These are phyloP conservation scores for Quercus bicolor DNA, from an alignment of 306 rosid species.

Conservation along the genomic window DNA sequence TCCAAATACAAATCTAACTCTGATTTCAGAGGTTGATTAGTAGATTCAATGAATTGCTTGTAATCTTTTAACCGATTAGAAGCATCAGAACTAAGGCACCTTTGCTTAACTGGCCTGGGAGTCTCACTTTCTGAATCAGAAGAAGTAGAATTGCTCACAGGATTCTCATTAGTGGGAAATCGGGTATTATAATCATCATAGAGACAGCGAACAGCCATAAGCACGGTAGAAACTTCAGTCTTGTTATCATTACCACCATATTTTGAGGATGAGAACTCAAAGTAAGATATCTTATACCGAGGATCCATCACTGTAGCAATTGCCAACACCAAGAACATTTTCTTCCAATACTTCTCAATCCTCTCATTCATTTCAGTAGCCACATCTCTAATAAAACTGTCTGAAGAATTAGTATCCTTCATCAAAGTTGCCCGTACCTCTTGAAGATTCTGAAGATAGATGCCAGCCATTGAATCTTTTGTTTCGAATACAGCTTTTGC, in stretches of 20 bases:
- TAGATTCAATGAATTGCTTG: no score
- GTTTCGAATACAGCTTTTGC: conserved; percentile 1
- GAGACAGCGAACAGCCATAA: not conserved
- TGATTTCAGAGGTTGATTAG: not conserved
- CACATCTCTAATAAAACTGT: not conserved
- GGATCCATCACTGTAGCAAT: conserved; percentile 21
- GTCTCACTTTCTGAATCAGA: no score
- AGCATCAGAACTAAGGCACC: no score
- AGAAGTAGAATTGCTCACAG: no score
- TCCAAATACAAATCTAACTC: conserved; percentile 13
- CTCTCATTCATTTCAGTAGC: not conserved
- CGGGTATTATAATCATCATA: conserved; percentile 5
- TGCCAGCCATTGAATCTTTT: conserved; percentile 5
- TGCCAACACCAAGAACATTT: conserved; percentile 18
- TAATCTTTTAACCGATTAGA: no score
- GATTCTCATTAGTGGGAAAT: no score
- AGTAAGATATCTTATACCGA: conserved; percentile 3
- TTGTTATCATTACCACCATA: not conserved
- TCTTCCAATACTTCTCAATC: conserved; percentile 10
- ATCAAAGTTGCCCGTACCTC: not conserved
- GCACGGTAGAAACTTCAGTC: not conserved
- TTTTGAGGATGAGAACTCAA: conserved; percentile 3
- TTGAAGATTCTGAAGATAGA: conserved; percentile 1
- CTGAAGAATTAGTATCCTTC: not conserved
- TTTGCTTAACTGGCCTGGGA: no score